These are phyloP conservation scores for Bremia lactucae DNA, from an alignment of 352 stramenopile genomes.

Conservation along the genomic window DNA sequence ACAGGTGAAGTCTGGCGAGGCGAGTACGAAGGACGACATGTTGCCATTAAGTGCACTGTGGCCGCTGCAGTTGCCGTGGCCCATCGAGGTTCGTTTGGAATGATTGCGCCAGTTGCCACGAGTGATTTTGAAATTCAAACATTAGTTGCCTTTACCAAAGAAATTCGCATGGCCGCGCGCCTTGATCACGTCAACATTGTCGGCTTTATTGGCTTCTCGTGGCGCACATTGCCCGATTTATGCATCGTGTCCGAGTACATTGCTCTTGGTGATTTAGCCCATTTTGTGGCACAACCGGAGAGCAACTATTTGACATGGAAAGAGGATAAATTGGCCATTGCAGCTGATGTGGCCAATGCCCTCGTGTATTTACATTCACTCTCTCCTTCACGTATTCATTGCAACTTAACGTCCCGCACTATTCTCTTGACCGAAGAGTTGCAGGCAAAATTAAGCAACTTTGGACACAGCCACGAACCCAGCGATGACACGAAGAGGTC, in stretches of 20 bases:
- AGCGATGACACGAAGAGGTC: slow-evolving; percentile 34
- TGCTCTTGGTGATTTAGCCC: slow-evolving; percentile 22
- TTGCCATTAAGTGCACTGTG: slow-evolving; percentile 43
- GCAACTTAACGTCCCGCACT: slow-evolving; percentile 40
- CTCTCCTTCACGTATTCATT: slow-evolving; percentile 29
- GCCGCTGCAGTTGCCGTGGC: slow-evolving; percentile 8
- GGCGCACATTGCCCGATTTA: slow-evolving; percentile 32
- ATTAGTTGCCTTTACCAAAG: slow-evolving; percentile 28
- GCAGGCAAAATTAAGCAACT: slow-evolving; percentile 40
- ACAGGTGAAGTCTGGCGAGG: slow-evolving; percentile 54
- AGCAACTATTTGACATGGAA: slow-evolving; percentile 28
- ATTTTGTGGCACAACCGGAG: slow-evolving; percentile 23
- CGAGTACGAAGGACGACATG: slow-evolving; percentile 31
- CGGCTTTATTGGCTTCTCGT: slow-evolving; percentile 37
- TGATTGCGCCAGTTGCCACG: no score
- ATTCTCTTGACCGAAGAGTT: slow-evolving; percentile 32
- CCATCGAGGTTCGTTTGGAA: slow-evolving; percentile 2
- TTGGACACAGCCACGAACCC: slow-evolving; percentile 29
- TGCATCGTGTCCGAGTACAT: slow-evolving; percentile 42
- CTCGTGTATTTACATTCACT: slow-evolving; percentile 47
- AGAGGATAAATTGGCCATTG: slow-evolving; percentile 29
- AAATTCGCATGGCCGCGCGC: slow-evolving; percentile 36
- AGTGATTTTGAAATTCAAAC: slow-evolving; percentile 22
- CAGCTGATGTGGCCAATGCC: slow-evolving; percentile 34
- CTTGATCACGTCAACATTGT: slow-evolving; percentile 47